Conservation (phyloP, 805 yeast species). For the Debaryomyces hansenii region DNA sequence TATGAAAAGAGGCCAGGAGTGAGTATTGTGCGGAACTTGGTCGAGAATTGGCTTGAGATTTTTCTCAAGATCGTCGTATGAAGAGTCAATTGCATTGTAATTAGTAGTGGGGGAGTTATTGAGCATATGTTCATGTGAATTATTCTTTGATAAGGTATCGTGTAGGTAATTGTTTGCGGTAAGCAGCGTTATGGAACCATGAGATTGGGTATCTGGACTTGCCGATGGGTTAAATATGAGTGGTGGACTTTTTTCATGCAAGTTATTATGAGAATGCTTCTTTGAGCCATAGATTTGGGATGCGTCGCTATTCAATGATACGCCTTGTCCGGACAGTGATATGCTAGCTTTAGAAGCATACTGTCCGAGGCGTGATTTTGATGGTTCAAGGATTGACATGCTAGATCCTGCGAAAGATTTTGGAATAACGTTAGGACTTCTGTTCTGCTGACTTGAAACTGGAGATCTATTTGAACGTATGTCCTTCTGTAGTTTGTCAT, state of each 20-base stretch:
- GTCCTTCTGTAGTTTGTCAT: not conserved
- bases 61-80: constrained; percentile 9
- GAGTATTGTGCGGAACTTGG: not conserved
- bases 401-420: not conserved
- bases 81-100: not conserved
- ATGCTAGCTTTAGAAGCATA: not conserved
- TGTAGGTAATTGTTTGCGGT: constrained; percentile 5
- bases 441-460: not conserved
- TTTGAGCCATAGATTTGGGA: not conserved
- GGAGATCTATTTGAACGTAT: not conserved
- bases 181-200: not conserved
- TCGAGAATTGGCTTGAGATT: not conserved
- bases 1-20: constrained; percentile 16
- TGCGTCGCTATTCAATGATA: not conserved
- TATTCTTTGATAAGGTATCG: constrained; percentile 11
- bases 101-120: not conserved
- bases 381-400: not conserved
- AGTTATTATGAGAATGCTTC: not conserved
- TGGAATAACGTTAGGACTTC: not conserved
- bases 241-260: not conserved
- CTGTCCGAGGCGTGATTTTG: not conserved
- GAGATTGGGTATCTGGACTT: not conserved
- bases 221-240: not conserved
- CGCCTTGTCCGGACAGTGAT: not conserved
- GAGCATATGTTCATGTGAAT: constrained; percentile 19